Evolutionary conservation across 2,329 filamentous ascomycete species (phyloP), one percentile per base, ranked within the genome.

Genomic region (Dothistroma pini): DNA sequence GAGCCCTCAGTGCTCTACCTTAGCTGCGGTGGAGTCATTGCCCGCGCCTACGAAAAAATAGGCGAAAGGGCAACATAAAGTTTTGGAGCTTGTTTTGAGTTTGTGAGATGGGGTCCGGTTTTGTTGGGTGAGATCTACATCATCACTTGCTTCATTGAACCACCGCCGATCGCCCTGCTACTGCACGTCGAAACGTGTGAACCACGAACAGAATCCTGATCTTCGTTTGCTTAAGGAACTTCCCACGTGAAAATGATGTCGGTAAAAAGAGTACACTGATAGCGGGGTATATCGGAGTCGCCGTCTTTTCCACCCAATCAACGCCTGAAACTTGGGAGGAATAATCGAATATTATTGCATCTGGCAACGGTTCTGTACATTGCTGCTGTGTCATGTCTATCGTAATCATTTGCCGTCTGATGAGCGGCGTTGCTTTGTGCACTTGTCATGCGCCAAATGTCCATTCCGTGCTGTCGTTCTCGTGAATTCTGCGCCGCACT

Each of bases 401-500:
- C 34, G 11, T 51, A 21, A 31, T 62, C 64, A 69, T 60, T 71
- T 67, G 47, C 66, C 71, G 38, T 75, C 73, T 56, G 78, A 80
- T 32, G 75, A 80, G 66, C 84, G 79, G 70, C 85, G 80, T 72
- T 86, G 87, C 81, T 96, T 97, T 9, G 72, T 71, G 81, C 93
- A 97, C 78, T 97, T 97, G 72, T 96, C 92, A 76, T 96, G 91
- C 25, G 81, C 80, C 73, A 87, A 81, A 74, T 97, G 93, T 12
- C 93, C 93, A 72, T 97, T 97, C 63, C 92, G 84, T 50, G 93
- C 93, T 22, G 84, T 87, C 6, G 93, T 96, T 68, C 93, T 83
- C 12, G 93, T 97, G 71, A 97, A 97, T 71, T 96, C 92, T 11
- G 92, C 92, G 41, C 92, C 91, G 72, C 93, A 97, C 73, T 92